Conservation (phyloP, 2,329 filamentous ascomycete species). For the Diplocarpon mali region DNA sequence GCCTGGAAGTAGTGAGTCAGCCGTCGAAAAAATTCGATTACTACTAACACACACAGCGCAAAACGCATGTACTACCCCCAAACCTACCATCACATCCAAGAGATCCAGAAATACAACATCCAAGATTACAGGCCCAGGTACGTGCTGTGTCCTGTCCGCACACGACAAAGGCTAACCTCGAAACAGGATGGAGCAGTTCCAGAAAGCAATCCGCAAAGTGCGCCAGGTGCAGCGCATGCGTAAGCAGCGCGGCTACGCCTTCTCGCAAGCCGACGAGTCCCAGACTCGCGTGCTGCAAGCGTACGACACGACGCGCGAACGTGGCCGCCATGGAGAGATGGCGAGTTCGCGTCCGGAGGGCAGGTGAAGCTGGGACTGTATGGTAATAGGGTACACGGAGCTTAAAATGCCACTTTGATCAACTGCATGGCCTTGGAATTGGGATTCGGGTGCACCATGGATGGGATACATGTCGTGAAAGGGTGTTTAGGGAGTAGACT, state of each 20-base stretch:
- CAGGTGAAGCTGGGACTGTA: slow-evolving; percentile 1
- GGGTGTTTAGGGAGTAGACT: too few relatives aligned
- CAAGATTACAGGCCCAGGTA: slow-evolving; percentile 95
- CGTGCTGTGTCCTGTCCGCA: slow-evolving; percentile 23
- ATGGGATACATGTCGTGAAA: too few relatives aligned
- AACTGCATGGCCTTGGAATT: too few relatives aligned
- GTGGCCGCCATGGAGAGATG: slow-evolving; percentile 96
- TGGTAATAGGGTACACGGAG: too few relatives aligned
- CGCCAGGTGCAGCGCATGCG: slow-evolving; percentile 98
- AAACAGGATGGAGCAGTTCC: slow-evolving; percentile 95
- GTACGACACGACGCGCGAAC: slow-evolving; percentile 88
- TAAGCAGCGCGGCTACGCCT: slow-evolving; percentile 96
- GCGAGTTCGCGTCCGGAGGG: slow-evolving; percentile 23
- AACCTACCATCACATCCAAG: slow-evolving; percentile 95
- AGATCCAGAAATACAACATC: slow-evolving; percentile 99
- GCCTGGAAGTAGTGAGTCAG: slow-evolving; percentile 77
- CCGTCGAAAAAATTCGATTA: background rate
- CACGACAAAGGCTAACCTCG: slow-evolving; percentile 14
- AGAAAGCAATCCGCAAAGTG: slow-evolving; percentile 97
- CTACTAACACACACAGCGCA: slow-evolving; percentile 32
- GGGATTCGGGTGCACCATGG: too few relatives aligned
- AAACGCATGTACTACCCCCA: slow-evolving; percentile 97
- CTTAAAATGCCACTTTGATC: too few relatives aligned
- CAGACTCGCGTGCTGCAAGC: slow-evolving; percentile 92
- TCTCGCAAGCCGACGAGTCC: slow-evolving; percentile 93